A percentile compares a stretch with the other conserved stretches of the same genome.
Evolutionary conservation across 2,329 filamentous ascomycete species (phyloP).

Genomic region (Penicillium sp.): DNA sequence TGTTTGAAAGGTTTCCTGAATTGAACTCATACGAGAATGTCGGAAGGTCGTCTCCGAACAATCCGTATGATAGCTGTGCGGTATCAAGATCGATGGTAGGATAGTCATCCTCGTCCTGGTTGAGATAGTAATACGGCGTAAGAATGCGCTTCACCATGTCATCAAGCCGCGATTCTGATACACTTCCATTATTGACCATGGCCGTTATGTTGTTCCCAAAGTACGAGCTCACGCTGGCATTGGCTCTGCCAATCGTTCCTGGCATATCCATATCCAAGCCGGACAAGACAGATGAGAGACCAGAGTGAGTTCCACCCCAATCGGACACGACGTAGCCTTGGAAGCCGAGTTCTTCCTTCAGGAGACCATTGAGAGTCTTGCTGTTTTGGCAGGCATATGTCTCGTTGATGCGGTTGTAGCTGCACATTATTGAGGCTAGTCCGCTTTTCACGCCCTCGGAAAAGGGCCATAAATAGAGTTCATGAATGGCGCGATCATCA

Average conservation of each 20-base stretch:
- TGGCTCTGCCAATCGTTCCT: slow-evolving; percentile 16
- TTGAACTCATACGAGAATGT: slow-evolving; percentile 20
- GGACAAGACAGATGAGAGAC: slow-evolving; percentile 36
- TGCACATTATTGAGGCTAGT: slow-evolving; percentile 57
- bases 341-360: slow-evolving; percentile 52
- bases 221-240: slow-evolving; percentile 18
- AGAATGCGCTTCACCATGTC: slow-evolving; percentile 48
- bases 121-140: slow-evolving; percentile 43
- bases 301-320: slow-evolving; percentile 42
- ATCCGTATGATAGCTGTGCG: slow-evolving; percentile 2
- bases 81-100: slow-evolving; percentile 14
- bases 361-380: slow-evolving; percentile 42
- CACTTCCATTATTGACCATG: slow-evolving; percentile 36
- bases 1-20: slow-evolving; percentile 12
- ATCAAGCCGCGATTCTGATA: slow-evolving; percentile 39
- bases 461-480: slow-evolving; percentile 62
- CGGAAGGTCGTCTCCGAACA: slow-evolving; percentile 7
- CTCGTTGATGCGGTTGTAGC: slow-evolving; percentile 45
- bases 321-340: slow-evolving; percentile 47
- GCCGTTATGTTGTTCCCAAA: slow-evolving; percentile 36
- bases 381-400: slow-evolving; percentile 49
- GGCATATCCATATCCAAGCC: slow-evolving; percentile 35
- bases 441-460: slow-evolving; percentile 56
- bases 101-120: slow-evolving; percentile 38
- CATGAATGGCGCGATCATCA: slow-evolving; percentile 60